A percentile compares a stretch with the other conserved stretches of the same genome.
phyloP scores from a whole-genome alignment of 176 grass and related monocot genomes.

The Oryza meyeriana region DNA sequence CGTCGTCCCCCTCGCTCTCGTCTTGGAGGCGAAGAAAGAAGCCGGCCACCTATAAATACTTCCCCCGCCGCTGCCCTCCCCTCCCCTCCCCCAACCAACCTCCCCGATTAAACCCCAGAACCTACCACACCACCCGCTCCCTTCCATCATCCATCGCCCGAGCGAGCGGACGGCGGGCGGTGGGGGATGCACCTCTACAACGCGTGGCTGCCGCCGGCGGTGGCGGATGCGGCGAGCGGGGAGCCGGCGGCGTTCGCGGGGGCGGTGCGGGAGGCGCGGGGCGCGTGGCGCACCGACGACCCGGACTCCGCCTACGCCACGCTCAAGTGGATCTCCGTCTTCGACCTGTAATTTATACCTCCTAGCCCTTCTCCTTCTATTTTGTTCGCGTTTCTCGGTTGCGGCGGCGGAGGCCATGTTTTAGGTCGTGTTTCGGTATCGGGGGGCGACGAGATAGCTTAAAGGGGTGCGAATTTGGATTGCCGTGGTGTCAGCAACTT shows the following conservation, averaged over 20 bases:
- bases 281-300: conserved; percentile 51
- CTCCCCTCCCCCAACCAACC: neutral
- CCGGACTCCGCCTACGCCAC: conserved; percentile 80
- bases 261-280: conserved; percentile 50
- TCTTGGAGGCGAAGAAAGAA: conserved; percentile 64
- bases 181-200: conserved; percentile 89
- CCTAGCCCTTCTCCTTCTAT: neutral
- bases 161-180: too few relatives aligned
- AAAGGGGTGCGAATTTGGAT: neutral
- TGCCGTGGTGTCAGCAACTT: neutral
- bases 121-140: neutral
- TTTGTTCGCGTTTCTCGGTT: neutral
- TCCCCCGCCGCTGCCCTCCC: neutral
- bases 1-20: conserved; percentile 15
- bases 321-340: conserved; percentile 93
- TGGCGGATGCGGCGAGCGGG: conserved; percentile 51
- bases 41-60: conserved; percentile 8
- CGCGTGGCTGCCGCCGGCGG: conserved; percentile 81
- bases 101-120: conserved; percentile 27
- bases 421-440: neutral
- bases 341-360: conserved; percentile 61
- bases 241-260: conserved; percentile 66
- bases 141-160: too few relatives aligned
- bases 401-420: neutral
- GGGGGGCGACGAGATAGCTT: neutral